These are phyloP conservation scores for Cystofilobasidium ferigula DNA, from an alignment of 768 basidiomycete genomes.

Conservation along the genomic window DNA sequence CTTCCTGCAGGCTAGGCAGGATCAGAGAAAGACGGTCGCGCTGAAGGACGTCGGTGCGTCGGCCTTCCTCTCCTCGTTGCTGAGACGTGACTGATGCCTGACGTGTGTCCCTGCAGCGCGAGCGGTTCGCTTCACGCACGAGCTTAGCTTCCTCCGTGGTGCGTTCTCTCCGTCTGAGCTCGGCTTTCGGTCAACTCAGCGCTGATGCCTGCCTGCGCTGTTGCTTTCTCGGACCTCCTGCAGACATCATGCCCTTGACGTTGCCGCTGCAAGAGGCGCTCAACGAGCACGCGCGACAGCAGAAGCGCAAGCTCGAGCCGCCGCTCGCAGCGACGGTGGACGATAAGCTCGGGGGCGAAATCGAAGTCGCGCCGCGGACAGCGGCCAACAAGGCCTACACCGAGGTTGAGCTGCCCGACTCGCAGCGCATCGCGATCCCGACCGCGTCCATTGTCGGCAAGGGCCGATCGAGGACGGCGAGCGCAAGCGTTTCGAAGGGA, in stretches of 20 bases:
- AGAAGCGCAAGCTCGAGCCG: neutral
- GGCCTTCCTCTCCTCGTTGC: neutral
- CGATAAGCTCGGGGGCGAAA: neutral
- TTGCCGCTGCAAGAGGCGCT: conserved; percentile 7
- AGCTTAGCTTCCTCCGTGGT: conserved; percentile 20
- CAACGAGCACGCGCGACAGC: neutral
- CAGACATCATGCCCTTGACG: conserved; percentile 15
- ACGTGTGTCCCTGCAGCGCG: neutral
- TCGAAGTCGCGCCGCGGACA: neutral
- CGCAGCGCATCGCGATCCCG: neutral
- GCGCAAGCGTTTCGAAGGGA: no score
- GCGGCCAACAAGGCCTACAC: neutral
- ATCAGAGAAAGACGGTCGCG: conserved; percentile 17
- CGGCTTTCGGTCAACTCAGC: no score
- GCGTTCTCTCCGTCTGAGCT: neutral
- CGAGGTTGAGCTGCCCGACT: neutral
- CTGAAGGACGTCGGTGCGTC: conserved; percentile 17
- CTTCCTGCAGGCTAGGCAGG: conserved; percentile 13
- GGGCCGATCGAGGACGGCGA: neutral
- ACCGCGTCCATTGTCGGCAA: neutral
- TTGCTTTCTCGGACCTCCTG: neutral
- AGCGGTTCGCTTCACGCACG: conserved; percentile 5
- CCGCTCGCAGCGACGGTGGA: neutral
- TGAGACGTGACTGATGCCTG: no score
- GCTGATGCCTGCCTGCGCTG: neutral